A percentile compares a stretch with the other conserved stretches of the same genome.
Evolutionary conservation across 768 basidiomycete genomes (phyloP).

Genomic region (Mycena crocata): DNA sequence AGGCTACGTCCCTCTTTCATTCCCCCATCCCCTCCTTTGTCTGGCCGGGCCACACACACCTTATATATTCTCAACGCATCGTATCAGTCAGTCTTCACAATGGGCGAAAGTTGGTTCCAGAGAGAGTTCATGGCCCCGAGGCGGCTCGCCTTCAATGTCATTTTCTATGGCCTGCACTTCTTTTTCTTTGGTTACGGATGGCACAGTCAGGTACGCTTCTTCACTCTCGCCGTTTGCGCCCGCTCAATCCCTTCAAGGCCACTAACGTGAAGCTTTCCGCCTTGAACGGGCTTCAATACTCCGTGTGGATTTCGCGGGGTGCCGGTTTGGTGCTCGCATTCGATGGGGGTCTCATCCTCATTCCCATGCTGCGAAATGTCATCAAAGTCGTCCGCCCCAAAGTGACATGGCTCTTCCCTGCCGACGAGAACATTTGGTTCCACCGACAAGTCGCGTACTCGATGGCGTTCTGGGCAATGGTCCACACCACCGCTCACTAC

Average conservation of each 20-base stretch:
- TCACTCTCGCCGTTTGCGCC: conserved; percentile 6
- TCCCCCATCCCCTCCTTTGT: conserved; percentile 40
- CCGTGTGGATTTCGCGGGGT: conserved; percentile 92
- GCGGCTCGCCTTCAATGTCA: conserved; percentile 77
- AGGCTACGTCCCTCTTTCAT: conserved; percentile 40
- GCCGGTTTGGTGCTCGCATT: conserved; percentile 92
- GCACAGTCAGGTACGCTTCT: conserved; percentile 74
- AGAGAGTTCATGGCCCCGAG: conserved; percentile 73
- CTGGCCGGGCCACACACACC: conserved; percentile 68
- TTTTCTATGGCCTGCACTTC: conserved; percentile 86
- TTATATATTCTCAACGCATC: conserved; percentile 41
- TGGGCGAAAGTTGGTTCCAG: conserved; percentile 80
- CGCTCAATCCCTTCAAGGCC: conserved; percentile 51
- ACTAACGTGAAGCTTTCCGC: conserved; percentile 73
- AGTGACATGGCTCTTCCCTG: conserved; percentile 86
- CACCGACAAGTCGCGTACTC: conserved; percentile 95
- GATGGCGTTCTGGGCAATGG: conserved; percentile 92
- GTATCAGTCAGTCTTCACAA: conserved; percentile 45
- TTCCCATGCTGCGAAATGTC: conserved; percentile 92
- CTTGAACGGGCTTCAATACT: conserved; percentile 83
- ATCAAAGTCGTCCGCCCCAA: conserved; percentile 86
- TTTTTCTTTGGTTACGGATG: conserved; percentile 88
- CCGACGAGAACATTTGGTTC: conserved; percentile 97
- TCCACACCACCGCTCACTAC: conserved; percentile 94
- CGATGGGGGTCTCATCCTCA: conserved; percentile 85